phyloP scores from a whole-genome alignment of 2,329 filamentous ascomycete genomes.

The Corynespora cassiicola region DNA sequence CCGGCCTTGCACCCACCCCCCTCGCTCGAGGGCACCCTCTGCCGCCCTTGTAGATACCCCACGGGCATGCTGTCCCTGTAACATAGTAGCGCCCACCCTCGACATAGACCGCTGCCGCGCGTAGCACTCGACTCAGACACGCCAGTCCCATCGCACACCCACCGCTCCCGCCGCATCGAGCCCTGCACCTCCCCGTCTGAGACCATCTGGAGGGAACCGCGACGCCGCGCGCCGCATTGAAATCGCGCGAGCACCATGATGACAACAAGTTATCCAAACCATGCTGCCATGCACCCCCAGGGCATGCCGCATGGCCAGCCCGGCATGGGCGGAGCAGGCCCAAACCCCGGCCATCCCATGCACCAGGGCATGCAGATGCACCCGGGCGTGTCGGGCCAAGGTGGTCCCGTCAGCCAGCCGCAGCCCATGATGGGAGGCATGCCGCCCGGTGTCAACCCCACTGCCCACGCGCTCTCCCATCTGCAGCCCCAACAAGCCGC shows the following conservation, averaged over 20 bases:
- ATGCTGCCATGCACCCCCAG: conserved; percentile 76
- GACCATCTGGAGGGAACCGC: conserved; percentile 10
- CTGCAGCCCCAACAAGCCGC: conserved; percentile 68
- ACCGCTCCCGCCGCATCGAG: conserved; percentile 1
- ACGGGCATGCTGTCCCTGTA: conserved; percentile 16
- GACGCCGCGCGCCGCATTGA: conserved; percentile 19
- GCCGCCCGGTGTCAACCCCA: conserved; percentile 70
- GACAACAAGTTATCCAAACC: conserved; percentile 69
- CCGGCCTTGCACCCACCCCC: no score
- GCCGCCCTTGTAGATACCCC: conserved; percentile 10
- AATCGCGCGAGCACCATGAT: conserved; percentile 63
- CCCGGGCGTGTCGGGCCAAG: conserved; percentile 75
- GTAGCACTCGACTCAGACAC: no score
- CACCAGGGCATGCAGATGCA: conserved; percentile 75
- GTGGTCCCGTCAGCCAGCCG: conserved; percentile 72
- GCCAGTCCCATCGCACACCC: no score
- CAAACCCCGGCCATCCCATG: conserved; percentile 74
- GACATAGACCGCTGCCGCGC: no score
- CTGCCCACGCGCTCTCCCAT: conserved; percentile 75
- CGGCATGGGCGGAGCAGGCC: conserved; percentile 71
- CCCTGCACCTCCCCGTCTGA: conserved; percentile 8
- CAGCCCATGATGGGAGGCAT: conserved; percentile 77
- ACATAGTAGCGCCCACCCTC: no score
- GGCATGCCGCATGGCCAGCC: conserved; percentile 70
- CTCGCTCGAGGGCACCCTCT: conserved; percentile 3